Percentiles rank a stretch among this genome's conserved stretches.
Conservation (phyloP, 139 green algal species). For the Closterium sp. region DNA sequence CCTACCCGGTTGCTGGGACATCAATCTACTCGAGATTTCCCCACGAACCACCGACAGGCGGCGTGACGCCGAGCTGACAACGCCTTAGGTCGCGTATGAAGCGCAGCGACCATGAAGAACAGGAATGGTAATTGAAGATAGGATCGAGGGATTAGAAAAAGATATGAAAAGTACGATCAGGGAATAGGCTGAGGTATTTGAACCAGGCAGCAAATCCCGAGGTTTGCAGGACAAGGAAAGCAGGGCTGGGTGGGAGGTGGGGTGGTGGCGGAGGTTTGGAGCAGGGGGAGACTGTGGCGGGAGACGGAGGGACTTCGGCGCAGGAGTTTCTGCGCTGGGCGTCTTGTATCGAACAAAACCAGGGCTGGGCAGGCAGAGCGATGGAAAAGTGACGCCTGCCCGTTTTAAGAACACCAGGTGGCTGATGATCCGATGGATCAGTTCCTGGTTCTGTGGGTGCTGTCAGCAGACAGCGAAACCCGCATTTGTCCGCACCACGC, state of each 20-base stretch:
- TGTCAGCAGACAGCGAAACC: not conserved
- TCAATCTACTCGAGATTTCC: not conserved
- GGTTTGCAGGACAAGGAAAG: not conserved
- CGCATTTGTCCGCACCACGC: not conserved
- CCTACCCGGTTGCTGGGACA: not conserved
- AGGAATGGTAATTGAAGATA: not conserved
- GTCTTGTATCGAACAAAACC: not conserved
- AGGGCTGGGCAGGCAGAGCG: not conserved
- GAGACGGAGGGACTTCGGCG: not conserved
- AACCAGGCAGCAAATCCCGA: not conserved
- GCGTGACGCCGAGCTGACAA: not conserved
- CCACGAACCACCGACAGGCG: not conserved
- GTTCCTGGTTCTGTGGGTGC: not conserved
- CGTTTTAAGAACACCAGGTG: not conserved
- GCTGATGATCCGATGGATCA: not conserved
- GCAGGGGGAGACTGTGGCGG: not conserved
- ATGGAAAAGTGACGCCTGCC: not conserved
- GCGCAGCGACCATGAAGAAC: not conserved
- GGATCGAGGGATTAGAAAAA: not conserved
- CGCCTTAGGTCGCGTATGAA: not conserved
- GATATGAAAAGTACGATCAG: not conserved
- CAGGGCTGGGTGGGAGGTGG: not conserved
- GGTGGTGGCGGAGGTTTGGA: too few species aligned
- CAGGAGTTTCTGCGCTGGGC: not conserved
- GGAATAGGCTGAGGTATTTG: not conserved